Conservation (phyloP, 2,329 filamentous ascomycete genomes). For the Metarhizium robertsii region DNA sequence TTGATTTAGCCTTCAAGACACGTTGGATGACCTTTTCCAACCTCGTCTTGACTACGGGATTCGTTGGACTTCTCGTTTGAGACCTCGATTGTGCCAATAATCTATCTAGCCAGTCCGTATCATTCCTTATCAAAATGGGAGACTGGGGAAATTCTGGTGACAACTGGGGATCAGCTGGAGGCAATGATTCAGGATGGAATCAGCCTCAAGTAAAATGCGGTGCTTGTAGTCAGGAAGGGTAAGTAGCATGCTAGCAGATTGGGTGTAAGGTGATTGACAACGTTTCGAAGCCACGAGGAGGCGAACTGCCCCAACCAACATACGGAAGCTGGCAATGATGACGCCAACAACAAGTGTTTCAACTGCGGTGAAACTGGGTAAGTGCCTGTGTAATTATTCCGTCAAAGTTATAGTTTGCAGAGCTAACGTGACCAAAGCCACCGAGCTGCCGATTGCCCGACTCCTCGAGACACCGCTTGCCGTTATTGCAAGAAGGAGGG, state of each 20-base stretch:
- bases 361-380: constrained; percentile 28
- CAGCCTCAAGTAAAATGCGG: constrained; percentile 1
- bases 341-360: constrained; percentile 24
- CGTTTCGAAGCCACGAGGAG: constrained; percentile 3
- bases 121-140: constrained; percentile 1
- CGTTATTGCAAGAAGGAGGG: constrained; percentile 40
- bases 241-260: not conserved
- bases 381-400: not conserved
- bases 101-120: not conserved
- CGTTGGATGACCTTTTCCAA: not conserved
- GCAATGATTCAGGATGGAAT: constrained; percentile 1
- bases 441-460: constrained; percentile 26
- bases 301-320: constrained; percentile 7
- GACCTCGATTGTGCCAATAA: not conserved
- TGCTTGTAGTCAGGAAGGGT: constrained; percentile 8
- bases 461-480: constrained; percentile 24
- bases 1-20: not conserved
- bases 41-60: not conserved
- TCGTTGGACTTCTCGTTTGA: not conserved
- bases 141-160: not conserved
- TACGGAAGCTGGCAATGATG: not conserved
- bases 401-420: not conserved
- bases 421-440: constrained; percentile 14
- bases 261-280: not conserved
- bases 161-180: constrained; percentile 2